Base-by-base conservation (phyloP, 1,139 yeast genomes). In the Taphrina flavorubra region DNA sequence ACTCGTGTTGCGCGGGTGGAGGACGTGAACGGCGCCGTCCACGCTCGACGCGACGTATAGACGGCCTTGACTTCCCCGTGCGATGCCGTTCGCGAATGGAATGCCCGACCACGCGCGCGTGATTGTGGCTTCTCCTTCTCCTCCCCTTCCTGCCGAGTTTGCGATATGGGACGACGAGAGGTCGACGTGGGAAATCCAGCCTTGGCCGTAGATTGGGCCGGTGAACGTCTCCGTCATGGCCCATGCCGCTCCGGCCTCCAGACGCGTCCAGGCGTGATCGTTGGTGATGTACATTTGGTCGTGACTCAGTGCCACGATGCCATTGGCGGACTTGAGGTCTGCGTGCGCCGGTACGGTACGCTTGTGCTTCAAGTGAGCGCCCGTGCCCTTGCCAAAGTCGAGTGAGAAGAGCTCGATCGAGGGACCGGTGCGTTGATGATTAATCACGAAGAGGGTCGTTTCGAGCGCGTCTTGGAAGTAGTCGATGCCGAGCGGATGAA, bases 191-290 rank as follows among this genome's bases (percentile, higher is more conserved):
- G 66, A 31, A 44, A 62, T 51, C 66, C 66, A 62, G 25, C 44
- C 39, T n/a, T 53, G 66, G 6, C 59, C 59, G 49, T 40, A 51
- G 36, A 62, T 34, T 16, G 59, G 36, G 31, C 59, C 47, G 34
- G 36, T 10, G 34, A 44, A 62, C 4, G 59, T 62, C 51, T 62
- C 66, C 7, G 44, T 36, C 16, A 39, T 31, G 11, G 58, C 51
- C 59, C 58, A 51, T 3, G 25, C 14, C 13, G 37, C 44, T 37
- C 66, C 66, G 13, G 37, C 36, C 16, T 42, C 51, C 25, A 51
- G 53, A 7, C 66, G 39, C 11, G 66, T 51, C 66, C 66, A 62
- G 1, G 66, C 58, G 51, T 62, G 66, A 20, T 62, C 66, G 53
- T 62, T 62, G 31, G 59, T 62, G 53, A 62, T 51, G 59, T 62